A percentile compares a stretch with the other conserved stretches of the same genome.
phyloP scores from a whole-genome alignment of 2,329 filamentous ascomycete species.

The Claviceps arundinis region DNA sequence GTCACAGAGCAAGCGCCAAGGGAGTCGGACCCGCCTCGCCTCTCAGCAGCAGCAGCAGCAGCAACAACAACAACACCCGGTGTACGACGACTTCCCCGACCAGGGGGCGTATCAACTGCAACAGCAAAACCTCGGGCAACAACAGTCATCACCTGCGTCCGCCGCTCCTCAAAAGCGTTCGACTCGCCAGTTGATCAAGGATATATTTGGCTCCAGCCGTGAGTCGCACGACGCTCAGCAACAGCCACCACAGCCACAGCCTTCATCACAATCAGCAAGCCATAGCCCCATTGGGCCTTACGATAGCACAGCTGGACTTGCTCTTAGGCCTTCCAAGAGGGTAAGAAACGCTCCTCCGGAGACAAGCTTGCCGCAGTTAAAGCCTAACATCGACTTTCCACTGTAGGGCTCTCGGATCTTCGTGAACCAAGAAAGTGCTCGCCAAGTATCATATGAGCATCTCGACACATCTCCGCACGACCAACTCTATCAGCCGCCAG shows the following conservation, averaged over 20 bases:
- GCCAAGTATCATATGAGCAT: slow-evolving; percentile 31
- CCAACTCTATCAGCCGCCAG: slow-evolving; percentile 26
- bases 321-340: slow-evolving; percentile 44
- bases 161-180: slow-evolving; percentile 32
- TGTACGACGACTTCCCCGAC: slow-evolving; percentile 13
- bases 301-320: slow-evolving; percentile 35
- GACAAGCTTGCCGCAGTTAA: slow-evolving; percentile 22
- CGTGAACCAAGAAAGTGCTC: slow-evolving; percentile 27
- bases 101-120: slow-evolving; percentile 15
- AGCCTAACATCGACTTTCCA: slow-evolving; percentile 24
- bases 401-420: slow-evolving; percentile 26
- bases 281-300: slow-evolving; percentile 23
- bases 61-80: slow-evolving; percentile 1
- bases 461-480: slow-evolving; percentile 33
- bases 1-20: slow-evolving; percentile 38
- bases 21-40: slow-evolving; percentile 23
- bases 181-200: slow-evolving; percentile 40
- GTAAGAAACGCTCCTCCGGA: slow-evolving; percentile 35
- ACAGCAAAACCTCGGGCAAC: slow-evolving; percentile 19
- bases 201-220: slow-evolving; percentile 31
- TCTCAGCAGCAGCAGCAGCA: slow-evolving; percentile 17
- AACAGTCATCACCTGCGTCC: slow-evolving; percentile 10
- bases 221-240: slow-evolving; percentile 11
- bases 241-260: neutral
- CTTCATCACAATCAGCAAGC: slow-evolving; percentile 3